Evolutionary conservation across 208 protist species (phyloP).

Genomic region (Kentomonas sorsogonicus): DNA sequence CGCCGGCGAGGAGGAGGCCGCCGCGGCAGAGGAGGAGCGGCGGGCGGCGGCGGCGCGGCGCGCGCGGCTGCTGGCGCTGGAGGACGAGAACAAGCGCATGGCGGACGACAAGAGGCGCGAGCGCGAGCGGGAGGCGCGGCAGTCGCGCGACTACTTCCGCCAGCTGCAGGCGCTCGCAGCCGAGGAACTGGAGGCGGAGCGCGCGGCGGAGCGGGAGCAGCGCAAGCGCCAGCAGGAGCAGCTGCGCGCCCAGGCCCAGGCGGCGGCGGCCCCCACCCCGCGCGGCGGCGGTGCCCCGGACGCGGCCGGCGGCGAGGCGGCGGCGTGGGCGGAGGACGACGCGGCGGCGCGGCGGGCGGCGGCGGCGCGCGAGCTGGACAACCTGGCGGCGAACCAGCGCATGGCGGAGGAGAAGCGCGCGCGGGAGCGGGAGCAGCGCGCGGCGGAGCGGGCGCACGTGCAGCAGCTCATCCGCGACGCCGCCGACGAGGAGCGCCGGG

Average conservation of each 20-base stretch:
- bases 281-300: too few relatives aligned
- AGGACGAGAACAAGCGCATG: conserved; percentile 18
- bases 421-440: conserved; percentile 1
- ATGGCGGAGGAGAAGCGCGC: conserved; percentile 23
- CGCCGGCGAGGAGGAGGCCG: conserved; percentile 10
- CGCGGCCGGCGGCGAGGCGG: conserved; percentile 4
- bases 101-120: conserved; percentile 21
- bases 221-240: conserved; percentile 18
- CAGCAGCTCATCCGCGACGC: conserved; percentile 15
- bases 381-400: conserved; percentile 20
- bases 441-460: conserved; percentile 14
- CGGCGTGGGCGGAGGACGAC: conserved; percentile 4
- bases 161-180: not conserved
- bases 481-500: not conserved
- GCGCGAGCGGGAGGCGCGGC: conserved; percentile 16
- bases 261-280: conserved; percentile 8
- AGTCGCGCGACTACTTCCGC: conserved; percentile 10
- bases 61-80: conserved; percentile 17
- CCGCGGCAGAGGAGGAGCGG: conserved; percentile 9
- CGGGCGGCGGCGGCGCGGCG: conserved; percentile 13
- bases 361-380: not conserved
- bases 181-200: not conserved
- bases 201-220: conserved; percentile 11
- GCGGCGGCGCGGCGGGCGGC: not conserved
- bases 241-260: conserved; percentile 14